Conservation (phyloP, 2,329 filamentous ascomycete genomes). For the Diplocarpon rosae region DNA sequence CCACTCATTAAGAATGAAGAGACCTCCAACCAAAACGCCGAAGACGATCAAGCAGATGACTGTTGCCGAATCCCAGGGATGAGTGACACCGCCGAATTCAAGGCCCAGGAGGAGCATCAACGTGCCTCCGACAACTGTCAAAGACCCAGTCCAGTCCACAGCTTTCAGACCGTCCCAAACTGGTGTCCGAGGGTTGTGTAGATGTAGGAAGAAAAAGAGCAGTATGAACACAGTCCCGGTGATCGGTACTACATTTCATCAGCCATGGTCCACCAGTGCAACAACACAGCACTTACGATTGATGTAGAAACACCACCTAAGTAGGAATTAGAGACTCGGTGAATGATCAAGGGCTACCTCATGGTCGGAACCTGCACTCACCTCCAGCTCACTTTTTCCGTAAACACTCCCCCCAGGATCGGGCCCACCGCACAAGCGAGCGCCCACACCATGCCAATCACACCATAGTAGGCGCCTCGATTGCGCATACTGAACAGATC, state of each 20-base stretch:
- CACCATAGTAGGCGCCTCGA: constrained; percentile 43
- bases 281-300: constrained; percentile 16
- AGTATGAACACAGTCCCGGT: constrained; percentile 34
- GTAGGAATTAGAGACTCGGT: no score
- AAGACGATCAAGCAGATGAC: constrained; percentile 42
- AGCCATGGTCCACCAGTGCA: background rate
- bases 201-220: constrained; percentile 50
- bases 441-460: constrained; percentile 56
- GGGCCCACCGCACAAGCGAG: constrained; percentile 52
- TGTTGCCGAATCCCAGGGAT: constrained; percentile 39
- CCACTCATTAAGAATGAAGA: constrained; percentile 63
- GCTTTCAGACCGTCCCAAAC: constrained; percentile 49
- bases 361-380: no score
- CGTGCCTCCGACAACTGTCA: constrained; percentile 57
- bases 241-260: constrained; percentile 15
- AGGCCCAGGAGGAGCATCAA: constrained; percentile 81
- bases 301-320: constrained; percentile 38
- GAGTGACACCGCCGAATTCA: constrained; percentile 67
- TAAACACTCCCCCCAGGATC: constrained; percentile 54
- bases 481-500: constrained; percentile 40
- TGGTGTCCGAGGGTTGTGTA: constrained; percentile 56
- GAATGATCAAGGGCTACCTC: no score
- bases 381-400: constrained; percentile 45
- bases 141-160: constrained; percentile 48
- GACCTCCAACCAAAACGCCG: constrained; percentile 43